A percentile compares a stretch with the other conserved stretches of the same genome.
Conservation (phyloP, 805 yeast genomes). For the Myxozyma neotropica region DNA sequence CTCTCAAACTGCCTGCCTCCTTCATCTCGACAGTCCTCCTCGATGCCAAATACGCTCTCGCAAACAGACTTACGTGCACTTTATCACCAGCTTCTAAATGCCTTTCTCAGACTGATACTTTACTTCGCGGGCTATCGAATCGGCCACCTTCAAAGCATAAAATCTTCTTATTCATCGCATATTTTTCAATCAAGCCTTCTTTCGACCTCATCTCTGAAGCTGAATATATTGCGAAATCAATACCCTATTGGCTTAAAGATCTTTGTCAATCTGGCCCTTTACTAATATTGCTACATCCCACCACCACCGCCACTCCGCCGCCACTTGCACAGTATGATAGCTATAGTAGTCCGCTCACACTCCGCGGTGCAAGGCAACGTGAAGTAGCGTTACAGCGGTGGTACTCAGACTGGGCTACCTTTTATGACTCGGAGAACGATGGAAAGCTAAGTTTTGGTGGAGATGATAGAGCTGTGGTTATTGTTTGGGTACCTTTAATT, state of each 20-base stretch:
- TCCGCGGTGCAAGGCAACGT: constrained; percentile 7
- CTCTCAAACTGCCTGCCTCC: not conserved
- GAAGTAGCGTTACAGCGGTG: constrained; percentile 3
- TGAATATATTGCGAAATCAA: not conserved
- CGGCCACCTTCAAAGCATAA: too few relatives aligned
- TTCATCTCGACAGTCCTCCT: not conserved
- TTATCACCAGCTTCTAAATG: not conserved
- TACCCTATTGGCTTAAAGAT: not conserved
- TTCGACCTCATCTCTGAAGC: not conserved
- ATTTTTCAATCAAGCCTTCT: not conserved
- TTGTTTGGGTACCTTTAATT: constrained; percentile 7
- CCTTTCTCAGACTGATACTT: not conserved
- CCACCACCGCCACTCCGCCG: not conserved
- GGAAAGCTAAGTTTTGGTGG: not conserved
- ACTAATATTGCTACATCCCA: not conserved
- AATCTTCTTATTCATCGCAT: too few relatives aligned
- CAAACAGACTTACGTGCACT: not conserved
- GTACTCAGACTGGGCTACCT: constrained; percentile 7
- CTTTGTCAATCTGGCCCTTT: not conserved
- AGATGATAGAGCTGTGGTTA: not conserved
- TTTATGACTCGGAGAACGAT: not conserved
- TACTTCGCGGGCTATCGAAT: not conserved
- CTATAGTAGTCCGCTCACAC: constrained; percentile 1
- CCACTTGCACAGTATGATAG: not conserved
- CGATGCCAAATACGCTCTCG: not conserved